phyloP scores from a whole-genome alignment of 306 rosid genomes.

The Hippophae rhamnoides region DNA sequence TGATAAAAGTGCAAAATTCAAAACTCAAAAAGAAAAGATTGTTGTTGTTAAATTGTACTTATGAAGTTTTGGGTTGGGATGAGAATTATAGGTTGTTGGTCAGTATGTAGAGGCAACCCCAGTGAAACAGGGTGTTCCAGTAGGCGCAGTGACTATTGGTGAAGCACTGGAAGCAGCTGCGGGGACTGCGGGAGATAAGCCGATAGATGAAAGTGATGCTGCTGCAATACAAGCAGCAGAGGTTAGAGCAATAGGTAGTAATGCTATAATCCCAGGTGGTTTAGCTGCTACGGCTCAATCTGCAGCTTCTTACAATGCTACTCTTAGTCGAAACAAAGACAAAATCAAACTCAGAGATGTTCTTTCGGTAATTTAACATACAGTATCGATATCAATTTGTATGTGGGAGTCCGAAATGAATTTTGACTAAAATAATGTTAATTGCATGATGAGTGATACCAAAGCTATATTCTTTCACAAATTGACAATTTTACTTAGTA shows the following conservation, averaged over 20 bases:
- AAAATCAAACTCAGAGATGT: constrained; percentile 54
- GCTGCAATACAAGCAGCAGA: constrained; percentile 70
- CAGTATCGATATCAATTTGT: background rate
- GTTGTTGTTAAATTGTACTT: background rate
- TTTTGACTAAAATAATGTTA: too few species aligned
- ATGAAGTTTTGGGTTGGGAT: background rate
- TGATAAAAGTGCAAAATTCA: too few species aligned
- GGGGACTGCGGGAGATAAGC: constrained; percentile 33
- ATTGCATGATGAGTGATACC: too few species aligned
- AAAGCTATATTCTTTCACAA: too few species aligned
- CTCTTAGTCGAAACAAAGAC: constrained; percentile 17
- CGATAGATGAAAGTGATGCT: constrained; percentile 52
- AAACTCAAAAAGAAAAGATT: background rate
- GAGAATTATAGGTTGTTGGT: constrained; percentile 43
- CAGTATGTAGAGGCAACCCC: constrained; percentile 28
- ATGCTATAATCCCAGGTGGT: constrained; percentile 40
- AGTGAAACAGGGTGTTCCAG: background rate
- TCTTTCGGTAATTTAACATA: constrained; percentile 13
- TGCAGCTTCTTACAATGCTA: constrained; percentile 45
- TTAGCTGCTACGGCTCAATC: constrained; percentile 48
- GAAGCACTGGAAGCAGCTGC: constrained; percentile 73
- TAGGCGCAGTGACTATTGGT: constrained; percentile 48
- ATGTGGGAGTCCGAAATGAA: background rate
- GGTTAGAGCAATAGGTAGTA: constrained; percentile 48
- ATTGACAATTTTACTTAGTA: too few species aligned